Evolutionary conservation across 106 monocot genomes (phyloP).

Genomic region (Cymbidium sinense): DNA sequence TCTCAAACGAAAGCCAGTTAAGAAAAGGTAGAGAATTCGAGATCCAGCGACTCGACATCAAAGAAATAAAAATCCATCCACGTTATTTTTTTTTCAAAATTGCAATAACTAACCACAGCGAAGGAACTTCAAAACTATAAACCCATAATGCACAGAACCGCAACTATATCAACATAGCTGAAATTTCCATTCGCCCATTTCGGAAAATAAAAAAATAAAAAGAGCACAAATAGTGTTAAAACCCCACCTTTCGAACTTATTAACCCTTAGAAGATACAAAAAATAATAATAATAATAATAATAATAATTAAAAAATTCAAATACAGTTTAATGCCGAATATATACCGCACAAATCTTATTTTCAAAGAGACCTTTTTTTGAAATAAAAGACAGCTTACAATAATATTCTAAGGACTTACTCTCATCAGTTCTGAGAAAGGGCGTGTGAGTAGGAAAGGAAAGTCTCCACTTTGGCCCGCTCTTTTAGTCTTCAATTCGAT

Average conservation of each 20-base stretch:
- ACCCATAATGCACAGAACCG: neutral
- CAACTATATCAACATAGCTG: neutral
- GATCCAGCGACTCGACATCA: neutral
- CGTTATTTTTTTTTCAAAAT: neutral
- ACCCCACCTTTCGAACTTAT: constrained; percentile 5
- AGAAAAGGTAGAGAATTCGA: neutral
- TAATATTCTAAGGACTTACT: neutral
- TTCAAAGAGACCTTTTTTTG: neutral
- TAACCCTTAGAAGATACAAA: neutral
- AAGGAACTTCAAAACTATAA: neutral
- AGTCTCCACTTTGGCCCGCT: neutral
- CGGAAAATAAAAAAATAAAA: neutral
- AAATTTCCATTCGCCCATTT: neutral
- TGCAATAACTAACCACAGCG: neutral
- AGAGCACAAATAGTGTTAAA: neutral
- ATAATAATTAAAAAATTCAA: constrained; percentile 5
- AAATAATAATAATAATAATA: no score
- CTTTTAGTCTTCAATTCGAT: neutral
- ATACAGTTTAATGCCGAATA: neutral
- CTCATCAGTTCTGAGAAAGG: constrained; percentile 1
- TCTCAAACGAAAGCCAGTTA: neutral
- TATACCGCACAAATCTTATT: neutral
- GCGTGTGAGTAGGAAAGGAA: neutral
- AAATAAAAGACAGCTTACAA: neutral
- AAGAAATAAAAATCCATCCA: neutral